Conservation (phyloP, 352 stramenopile species). For the Elongisporangium anandrum region DNA sequence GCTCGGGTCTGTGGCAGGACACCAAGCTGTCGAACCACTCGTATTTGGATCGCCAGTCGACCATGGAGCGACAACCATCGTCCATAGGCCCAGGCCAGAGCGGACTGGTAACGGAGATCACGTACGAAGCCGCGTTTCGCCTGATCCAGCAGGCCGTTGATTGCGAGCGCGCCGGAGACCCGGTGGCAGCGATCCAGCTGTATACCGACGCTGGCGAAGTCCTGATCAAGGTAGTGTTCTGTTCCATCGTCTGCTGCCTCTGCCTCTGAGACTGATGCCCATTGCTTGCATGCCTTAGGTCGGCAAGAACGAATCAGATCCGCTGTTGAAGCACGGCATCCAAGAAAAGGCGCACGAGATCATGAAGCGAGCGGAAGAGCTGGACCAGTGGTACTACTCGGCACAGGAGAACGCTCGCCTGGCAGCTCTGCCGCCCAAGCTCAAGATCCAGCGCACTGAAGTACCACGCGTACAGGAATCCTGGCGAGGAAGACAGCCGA, state of each 20-base stretch:
- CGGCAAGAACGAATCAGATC: slow-evolving; percentile 25
- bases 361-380: slow-evolving; percentile 40
- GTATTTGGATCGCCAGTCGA: slow-evolving; percentile 11
- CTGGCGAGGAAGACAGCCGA: slow-evolving; percentile 24
- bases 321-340: slow-evolving; percentile 35
- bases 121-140: slow-evolving; percentile 42
- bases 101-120: slow-evolving; percentile 10
- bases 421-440: slow-evolving; percentile 23
- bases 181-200: slow-evolving; percentile 32
- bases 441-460: slow-evolving; percentile 33
- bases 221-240: slow-evolving; percentile 10
- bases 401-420: slow-evolving; percentile 32
- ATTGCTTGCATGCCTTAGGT: slow-evolving; percentile 4
- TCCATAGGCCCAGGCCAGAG: slow-evolving; percentile 3
- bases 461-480: slow-evolving; percentile 37
- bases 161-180: slow-evolving; percentile 24
- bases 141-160: slow-evolving; percentile 44
- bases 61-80: slow-evolving; percentile 14
- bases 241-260: too few species aligned
- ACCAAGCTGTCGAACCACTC: slow-evolving; percentile 12
- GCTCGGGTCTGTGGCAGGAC: slow-evolving; percentile 9
- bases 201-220: slow-evolving; percentile 35
- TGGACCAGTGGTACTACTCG: slow-evolving; percentile 39
- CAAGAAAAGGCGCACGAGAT: slow-evolving; percentile 38
- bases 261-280: not conserved